These are phyloP conservation scores for Boletus speciosus DNA, from an alignment of 768 basidiomycete species.

Conservation along the genomic window DNA sequence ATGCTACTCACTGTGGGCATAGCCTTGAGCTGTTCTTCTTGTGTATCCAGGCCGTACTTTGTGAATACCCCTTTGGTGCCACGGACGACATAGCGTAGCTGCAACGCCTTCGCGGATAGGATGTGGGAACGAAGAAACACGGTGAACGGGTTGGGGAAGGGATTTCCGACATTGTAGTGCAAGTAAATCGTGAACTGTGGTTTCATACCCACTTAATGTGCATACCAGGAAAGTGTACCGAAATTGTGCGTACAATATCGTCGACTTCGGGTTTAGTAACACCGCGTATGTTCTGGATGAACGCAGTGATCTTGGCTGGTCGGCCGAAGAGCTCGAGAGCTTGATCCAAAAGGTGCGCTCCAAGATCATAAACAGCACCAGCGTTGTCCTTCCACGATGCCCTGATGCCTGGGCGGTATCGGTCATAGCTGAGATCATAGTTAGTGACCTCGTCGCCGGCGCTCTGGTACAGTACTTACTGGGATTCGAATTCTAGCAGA, in stretches of 20 bases:
- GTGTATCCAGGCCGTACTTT: slow-evolving; percentile 75
- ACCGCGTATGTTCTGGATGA: slow-evolving; percentile 67
- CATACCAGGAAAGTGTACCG: not conserved
- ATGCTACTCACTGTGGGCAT: slow-evolving; percentile 47
- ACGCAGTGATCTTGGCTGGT: slow-evolving; percentile 64
- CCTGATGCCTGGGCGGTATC: slow-evolving; percentile 62
- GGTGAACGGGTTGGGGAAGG: slow-evolving; percentile 52
- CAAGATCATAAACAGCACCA: slow-evolving; percentile 75
- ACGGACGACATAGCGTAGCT: slow-evolving; percentile 69
- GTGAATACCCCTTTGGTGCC: slow-evolving; percentile 69
- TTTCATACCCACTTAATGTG: not conserved
- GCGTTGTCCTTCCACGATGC: slow-evolving; percentile 79
- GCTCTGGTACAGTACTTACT: slow-evolving; percentile 41
- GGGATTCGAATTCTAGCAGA: slow-evolving; percentile 70
- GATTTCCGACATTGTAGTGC: slow-evolving; percentile 43
- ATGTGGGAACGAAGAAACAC: slow-evolving; percentile 67
- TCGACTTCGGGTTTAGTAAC: slow-evolving; percentile 62
- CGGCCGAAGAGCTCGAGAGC: slow-evolving; percentile 71
- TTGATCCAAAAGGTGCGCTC: slow-evolving; percentile 79
- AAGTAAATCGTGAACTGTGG: slow-evolving; percentile 50
- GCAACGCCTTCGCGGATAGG: slow-evolving; percentile 61
- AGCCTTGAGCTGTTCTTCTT: slow-evolving; percentile 72
- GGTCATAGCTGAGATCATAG: slow-evolving; percentile 54
- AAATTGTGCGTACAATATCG: slow-evolving; percentile 48
- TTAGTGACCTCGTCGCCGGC: not conserved